Evolutionary conservation across 2,329 filamentous ascomycete species (phyloP), one percentile per base, ranked within the genome.

Genomic region (Phialophora macrospora): DNA sequence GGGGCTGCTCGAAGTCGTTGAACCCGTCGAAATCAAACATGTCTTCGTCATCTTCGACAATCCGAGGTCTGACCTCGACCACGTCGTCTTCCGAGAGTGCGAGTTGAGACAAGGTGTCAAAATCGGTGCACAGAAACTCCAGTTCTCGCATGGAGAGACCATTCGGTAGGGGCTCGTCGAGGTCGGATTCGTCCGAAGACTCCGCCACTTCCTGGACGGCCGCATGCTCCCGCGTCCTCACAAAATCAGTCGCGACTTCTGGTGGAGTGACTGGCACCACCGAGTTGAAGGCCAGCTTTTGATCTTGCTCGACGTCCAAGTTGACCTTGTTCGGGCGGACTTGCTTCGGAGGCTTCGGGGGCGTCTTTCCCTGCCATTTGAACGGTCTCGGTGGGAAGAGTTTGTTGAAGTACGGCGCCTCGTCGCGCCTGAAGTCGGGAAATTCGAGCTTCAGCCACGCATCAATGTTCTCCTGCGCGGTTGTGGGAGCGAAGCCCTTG

Each of bases 311-410:
- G 38, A 98, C 81, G 67, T 99, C 95, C 14, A 99, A 83, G 67
- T 88, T 93, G 63, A 97, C 84, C 77, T 99, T 99, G 22, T 90
- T 93, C 0, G 93, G 92, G 4, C 93, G 85, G 3, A 98, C 83
- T 17, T 91, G 84, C 77, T 93, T 95, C 0, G 93, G 91, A 48
- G 88, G 88, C 77, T 93, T 96, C 1, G 83, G 70, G 0, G 93
- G 92, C 46, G 88, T 87, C 77, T 97, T 95, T 63, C 90, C 89
- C 68, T 90, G 84, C 77, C 68, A 72, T 61, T 91, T 94, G 1
- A 92, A 90, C 71, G 88, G 88, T 76, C 93, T 93, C 5, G 90
- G 88, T 2, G 92, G 92, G 41, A 99, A 87, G 5, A 98, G 82
- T 66, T 93, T 88, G 72, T 91, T 90, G 81, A 93, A 97, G 49